Evolutionary conservation across 1,139 yeast species (phyloP), one percentile per base, ranked within the genome.

Genomic region (Entelexis paramagnoliae): DNA sequence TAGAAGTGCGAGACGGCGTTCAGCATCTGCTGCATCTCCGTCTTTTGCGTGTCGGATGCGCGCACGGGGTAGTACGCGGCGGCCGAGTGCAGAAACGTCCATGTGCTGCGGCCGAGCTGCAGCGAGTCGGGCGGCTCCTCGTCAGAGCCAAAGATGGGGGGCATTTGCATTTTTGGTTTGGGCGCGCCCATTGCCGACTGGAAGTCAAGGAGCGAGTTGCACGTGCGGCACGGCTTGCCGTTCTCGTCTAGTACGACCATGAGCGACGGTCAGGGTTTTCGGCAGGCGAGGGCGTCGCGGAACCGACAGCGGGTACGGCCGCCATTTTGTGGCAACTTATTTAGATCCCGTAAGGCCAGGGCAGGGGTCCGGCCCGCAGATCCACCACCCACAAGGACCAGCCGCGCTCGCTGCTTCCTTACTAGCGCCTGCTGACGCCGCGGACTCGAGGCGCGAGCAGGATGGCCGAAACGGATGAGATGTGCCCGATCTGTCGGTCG

Each of bases 401-500:
- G n/a, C n/a, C n/a, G n/a, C n/a, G n/a, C n/a, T n/a, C n/a, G n/a
- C n/a, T n/a, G n/a, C n/a, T n/a, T n/a, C n/a, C n/a, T n/a, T n/a
- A n/a, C n/a, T n/a, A n/a, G n/a, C n/a, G n/a, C n/a, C n/a, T n/a
- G n/a, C n/a, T n/a, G n/a, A n/a, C n/a, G n/a, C n/a, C n/a, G 24
- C 24, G 6, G 24, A 6, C 24, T 22, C 4, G 24, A 10, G 13
- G 14, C 8, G 30, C 10, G 4, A 2, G 30, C 30, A 22, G 13
- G 9, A 40, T 40, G 48, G 46, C 52, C 11, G 56, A 47, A 48
- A 50, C 52, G 34, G 62, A 58, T 46, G 98, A 91, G 69, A 82
- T 89, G 81, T 91, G 99, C 73, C 98, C 98, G 39, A 88, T 93
- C 63, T 91, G 99, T 73, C 87, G 91, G 69, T 88, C 97, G 44